These are phyloP conservation scores for Paramecium pentaurelia DNA, from an alignment of 73 alveolate genomes.

Conservation along the genomic window DNA sequence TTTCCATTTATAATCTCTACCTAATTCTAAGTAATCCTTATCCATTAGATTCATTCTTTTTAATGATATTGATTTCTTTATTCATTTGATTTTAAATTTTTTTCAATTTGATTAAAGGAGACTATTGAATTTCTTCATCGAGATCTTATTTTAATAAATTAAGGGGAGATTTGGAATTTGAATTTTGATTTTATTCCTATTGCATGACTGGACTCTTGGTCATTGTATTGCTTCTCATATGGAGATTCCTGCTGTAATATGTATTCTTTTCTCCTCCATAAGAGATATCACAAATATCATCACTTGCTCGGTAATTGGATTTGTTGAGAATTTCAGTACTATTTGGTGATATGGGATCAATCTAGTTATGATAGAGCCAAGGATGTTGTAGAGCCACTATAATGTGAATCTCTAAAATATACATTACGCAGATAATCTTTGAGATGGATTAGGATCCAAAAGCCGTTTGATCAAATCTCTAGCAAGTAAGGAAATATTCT, in stretches of 20 bases:
- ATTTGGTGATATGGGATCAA: constrained; percentile 39
- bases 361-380: not conserved
- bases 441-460: not conserved
- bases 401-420: not conserved
- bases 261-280: not conserved
- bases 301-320: constrained; percentile 6
- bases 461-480: constrained; percentile 4
- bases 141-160: not conserved
- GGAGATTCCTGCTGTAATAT: not conserved
- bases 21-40: not conserved
- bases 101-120: not conserved
- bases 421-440: constrained; percentile 15
- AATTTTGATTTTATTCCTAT: not conserved
- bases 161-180: not conserved
- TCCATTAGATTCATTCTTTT: not conserved
- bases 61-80: not conserved
- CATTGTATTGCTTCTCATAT: constrained; percentile 22
- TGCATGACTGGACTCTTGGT: not conserved
- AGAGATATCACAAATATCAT: not conserved
- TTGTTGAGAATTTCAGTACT: not conserved
- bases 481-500: not conserved
- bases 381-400: constrained; percentile 53
- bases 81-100: not conserved
- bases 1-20: not conserved
- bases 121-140: not conserved